Percentiles rank a stretch among this genome's conserved stretches.
phyloP scores from a whole-genome alignment of 768 basidiomycete genomes.

The Lactifluus piperatus region DNA sequence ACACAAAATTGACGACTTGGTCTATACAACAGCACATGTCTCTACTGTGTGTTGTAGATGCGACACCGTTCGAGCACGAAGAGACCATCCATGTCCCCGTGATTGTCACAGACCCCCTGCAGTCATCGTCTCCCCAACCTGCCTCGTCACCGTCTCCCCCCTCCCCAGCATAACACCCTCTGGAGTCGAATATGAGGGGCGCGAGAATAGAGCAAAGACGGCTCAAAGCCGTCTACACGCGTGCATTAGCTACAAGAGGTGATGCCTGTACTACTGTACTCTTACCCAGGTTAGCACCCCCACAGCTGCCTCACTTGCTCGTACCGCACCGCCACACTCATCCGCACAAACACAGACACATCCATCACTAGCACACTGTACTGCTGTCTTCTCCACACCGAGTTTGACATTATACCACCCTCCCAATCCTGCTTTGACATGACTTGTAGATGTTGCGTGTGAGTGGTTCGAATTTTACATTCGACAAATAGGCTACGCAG shows the following conservation, averaged over 20 bases:
- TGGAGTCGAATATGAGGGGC: too few relatives aligned
- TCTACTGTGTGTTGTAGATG: constrained; percentile 76
- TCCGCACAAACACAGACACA: constrained; percentile 5
- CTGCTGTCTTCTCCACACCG: too few relatives aligned
- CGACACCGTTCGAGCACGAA: constrained; percentile 74
- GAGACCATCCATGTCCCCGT: constrained; percentile 55
- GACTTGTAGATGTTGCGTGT: too few relatives aligned
- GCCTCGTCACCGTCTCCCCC: constrained; percentile 7
- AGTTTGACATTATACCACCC: too few relatives aligned
- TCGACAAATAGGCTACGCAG: too few relatives aligned
- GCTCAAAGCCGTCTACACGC: constrained; percentile 3
- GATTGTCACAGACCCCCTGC: constrained; percentile 22
- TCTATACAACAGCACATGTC: constrained; percentile 58
- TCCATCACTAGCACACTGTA: constrained; percentile 12
- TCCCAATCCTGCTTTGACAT: too few relatives aligned
- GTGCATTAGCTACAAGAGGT: not conserved
- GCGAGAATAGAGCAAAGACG: too few relatives aligned
- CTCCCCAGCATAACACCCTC: not conserved
- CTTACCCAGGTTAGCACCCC: not conserved
- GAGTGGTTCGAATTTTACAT: too few relatives aligned
- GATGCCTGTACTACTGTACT: not conserved
- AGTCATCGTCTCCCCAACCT: constrained; percentile 14
- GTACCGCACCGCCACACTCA: constrained; percentile 2
- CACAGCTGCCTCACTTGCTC: not conserved
- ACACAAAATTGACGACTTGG: not conserved